Conservation (phyloP, 164 flowering plant species). For the Piper longum region DNA sequence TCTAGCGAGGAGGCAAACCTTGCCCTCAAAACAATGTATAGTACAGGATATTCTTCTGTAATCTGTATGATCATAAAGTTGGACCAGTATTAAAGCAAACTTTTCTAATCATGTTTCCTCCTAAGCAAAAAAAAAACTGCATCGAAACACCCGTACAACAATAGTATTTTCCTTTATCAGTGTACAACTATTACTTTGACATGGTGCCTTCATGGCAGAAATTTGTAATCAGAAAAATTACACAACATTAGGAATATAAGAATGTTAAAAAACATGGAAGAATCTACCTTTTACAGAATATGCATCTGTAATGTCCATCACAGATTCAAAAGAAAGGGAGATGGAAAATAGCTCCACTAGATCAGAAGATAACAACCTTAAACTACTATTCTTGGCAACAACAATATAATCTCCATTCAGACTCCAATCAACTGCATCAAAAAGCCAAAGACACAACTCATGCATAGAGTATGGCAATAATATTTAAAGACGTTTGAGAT, state of each 20-base stretch:
- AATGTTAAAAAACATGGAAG: neutral
- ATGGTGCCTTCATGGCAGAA: neutral
- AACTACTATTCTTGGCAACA: constrained; percentile 37
- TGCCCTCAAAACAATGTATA: no score
- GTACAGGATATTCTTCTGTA: no score
- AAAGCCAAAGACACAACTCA: neutral
- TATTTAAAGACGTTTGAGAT: no score
- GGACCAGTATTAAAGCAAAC: no score
- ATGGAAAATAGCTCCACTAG: constrained; percentile 41
- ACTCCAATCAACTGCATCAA: constrained; percentile 62
- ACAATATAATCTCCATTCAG: constrained; percentile 45
- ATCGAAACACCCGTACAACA: no score
- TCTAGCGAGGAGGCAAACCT: no score
- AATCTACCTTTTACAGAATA: constrained; percentile 45
- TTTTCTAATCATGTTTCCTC: no score
- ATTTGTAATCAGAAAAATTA: neutral
- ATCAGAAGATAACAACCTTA: constrained; percentile 50
- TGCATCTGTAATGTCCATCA: constrained; percentile 27
- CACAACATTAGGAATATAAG: neutral
- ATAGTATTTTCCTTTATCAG: no score
- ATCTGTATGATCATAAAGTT: no score
- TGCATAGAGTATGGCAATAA: neutral
- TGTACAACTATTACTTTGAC: neutral
- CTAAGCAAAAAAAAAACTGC: no score
- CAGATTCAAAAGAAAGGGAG: constrained; percentile 30